A percentile compares a stretch with the other conserved stretches of the same genome.
These are phyloP conservation scores for Diaporthe sp. DNA, from an alignment of 2,329 filamentous ascomycete species.

Conservation along the genomic window DNA sequence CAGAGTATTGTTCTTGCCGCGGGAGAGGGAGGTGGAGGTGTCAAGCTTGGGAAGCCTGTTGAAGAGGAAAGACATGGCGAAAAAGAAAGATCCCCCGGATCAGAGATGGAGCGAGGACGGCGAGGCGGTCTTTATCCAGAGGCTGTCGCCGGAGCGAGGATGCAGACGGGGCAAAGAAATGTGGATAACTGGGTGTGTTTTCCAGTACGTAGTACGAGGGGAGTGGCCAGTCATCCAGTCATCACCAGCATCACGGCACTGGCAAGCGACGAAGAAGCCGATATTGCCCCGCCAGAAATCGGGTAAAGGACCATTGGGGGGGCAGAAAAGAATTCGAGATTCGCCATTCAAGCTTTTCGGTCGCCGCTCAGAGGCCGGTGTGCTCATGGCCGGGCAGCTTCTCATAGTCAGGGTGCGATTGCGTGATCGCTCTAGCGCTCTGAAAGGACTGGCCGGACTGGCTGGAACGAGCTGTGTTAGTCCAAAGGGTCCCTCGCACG, in stretches of 20 bases:
- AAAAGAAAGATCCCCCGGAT: conserved; percentile 15
- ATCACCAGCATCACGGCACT: conserved; percentile 36
- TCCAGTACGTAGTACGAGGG: conserved; percentile 16
- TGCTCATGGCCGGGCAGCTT: conserved; percentile 20
- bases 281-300: conserved; percentile 26
- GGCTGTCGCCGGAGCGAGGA: conserved; percentile 26
- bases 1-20: conserved; percentile 38
- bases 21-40: conserved; percentile 41
- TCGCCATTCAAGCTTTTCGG: conserved; percentile 35
- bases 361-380: conserved; percentile 17
- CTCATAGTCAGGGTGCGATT: conserved; percentile 38
- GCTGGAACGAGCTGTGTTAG: background rate
- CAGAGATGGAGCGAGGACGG: conserved; percentile 25
- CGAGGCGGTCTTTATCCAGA: conserved; percentile 33
- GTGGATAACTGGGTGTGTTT: conserved; percentile 26
- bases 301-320: conserved; percentile 19
- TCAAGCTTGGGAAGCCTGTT: conserved; percentile 40
- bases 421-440: conserved; percentile 40
- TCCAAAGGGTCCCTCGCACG: conserved; percentile 7
- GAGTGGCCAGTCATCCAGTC: conserved; percentile 24
- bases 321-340: conserved; percentile 15
- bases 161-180: conserved; percentile 26
- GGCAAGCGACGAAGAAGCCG: conserved; percentile 8
- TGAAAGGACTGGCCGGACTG: conserved; percentile 33
- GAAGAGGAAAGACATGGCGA: conserved; percentile 53